phyloP scores from a whole-genome alignment of 1,139 yeast species.

The Saccharomycopsis hybrid region DNA sequence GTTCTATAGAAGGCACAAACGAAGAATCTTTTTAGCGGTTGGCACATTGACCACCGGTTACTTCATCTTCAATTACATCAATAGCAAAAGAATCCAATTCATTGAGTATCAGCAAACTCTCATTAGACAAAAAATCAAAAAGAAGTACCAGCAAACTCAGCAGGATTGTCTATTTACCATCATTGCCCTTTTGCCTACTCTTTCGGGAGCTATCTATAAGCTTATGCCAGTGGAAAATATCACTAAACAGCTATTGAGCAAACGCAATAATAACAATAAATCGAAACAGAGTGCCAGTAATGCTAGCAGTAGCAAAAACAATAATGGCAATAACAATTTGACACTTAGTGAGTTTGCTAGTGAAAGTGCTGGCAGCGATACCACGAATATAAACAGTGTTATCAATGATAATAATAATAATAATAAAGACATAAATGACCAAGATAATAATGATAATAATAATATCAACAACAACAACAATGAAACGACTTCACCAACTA shows the following conservation, averaged over 20 bases:
- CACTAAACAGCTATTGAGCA: conserved; percentile 59
- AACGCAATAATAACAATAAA: conserved; percentile 39
- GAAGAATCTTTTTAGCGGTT: conserved; percentile 51
- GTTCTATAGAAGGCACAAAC: conserved; percentile 55
- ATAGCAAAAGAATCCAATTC: conserved; percentile 54
- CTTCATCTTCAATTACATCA: conserved; percentile 51
- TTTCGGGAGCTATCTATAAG: conserved; percentile 57
- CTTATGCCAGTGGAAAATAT: conserved; percentile 67
- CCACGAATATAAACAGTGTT: conserved; percentile 26
- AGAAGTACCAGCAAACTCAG: conserved; percentile 85
- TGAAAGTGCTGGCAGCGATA: conserved; percentile 21
- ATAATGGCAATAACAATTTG: no score
- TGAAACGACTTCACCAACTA: conserved; percentile 24
- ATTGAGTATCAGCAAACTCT: conserved; percentile 69
- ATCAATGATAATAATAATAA: conserved; percentile 24
- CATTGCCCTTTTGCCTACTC: conserved; percentile 73
- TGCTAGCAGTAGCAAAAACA: conserved; percentile 12
- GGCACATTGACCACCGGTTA: conserved; percentile 56
- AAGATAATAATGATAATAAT: conserved; percentile 16
- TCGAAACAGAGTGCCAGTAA: conserved; percentile 21
- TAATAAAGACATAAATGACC: conserved; percentile 22
- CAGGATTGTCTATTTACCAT: conserved; percentile 84
- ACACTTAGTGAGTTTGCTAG: conserved; percentile 22
- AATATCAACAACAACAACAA: conserved; percentile 22
- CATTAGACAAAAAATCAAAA: conserved; percentile 68